Evolutionary conservation across 139 green algal species (phyloP).

Genomic region (Chlorella ohadii): DNA sequence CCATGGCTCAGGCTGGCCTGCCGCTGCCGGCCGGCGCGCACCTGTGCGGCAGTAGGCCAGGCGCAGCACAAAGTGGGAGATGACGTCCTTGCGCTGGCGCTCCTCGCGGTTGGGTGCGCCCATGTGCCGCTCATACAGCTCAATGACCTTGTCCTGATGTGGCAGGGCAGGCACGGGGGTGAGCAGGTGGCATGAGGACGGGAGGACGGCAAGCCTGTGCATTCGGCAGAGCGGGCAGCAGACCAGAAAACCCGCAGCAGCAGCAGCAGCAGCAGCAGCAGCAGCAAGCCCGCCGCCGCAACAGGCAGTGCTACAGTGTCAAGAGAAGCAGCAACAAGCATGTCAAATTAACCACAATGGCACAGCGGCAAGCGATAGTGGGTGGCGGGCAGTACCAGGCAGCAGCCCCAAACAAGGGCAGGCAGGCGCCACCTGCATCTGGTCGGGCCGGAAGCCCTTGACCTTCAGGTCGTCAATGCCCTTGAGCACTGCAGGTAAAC

Average conservation of each 20-base stretch:
- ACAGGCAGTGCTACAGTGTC: no score
- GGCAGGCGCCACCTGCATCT: conserved; percentile 30
- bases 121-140: conserved; percentile 62
- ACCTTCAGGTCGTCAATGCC: conserved; percentile 86
- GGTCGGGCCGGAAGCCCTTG: conserved; percentile 64
- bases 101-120: conserved; percentile 47
- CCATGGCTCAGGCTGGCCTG: no score
- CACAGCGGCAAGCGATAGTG: neutral
- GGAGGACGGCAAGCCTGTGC: no score
- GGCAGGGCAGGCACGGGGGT: no score
- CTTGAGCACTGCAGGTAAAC: conserved; percentile 82
- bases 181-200: neutral
- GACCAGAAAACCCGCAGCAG: no score
- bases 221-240: no score
- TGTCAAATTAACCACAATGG: neutral
- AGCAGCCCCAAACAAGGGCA: neutral
- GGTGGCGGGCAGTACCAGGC: no score
- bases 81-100: conserved; percentile 66
- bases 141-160: conserved; percentile 43
- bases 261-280: no score
- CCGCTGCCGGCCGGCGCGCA: neutral
- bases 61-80: conserved; percentile 94
- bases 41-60: conserved; percentile 91
- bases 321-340: no score
- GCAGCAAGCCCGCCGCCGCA: no score